A percentile compares a stretch with the other conserved stretches of the same genome.
phyloP scores from a whole-genome alignment of 345 rosid species.

The Bruguiera parviflora region DNA sequence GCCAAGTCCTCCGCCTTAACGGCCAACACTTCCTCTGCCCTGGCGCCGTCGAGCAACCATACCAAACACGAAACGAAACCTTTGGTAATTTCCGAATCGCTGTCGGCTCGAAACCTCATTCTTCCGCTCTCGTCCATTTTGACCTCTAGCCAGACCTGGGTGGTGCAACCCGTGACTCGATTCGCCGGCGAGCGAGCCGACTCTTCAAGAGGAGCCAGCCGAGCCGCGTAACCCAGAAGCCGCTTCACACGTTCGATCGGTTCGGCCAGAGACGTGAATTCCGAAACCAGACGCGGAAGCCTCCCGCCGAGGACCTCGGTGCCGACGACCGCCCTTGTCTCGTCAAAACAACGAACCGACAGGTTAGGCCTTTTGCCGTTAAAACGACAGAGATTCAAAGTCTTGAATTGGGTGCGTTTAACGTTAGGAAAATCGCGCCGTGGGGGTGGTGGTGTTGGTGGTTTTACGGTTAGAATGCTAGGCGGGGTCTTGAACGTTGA shows the following conservation, averaged over 20 bases:
- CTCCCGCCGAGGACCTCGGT: conserved; percentile 8
- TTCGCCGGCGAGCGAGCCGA: conserved; percentile 57
- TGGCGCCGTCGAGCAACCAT: conserved; percentile 73
- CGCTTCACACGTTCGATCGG: conserved; percentile 83
- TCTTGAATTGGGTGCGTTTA: background rate
- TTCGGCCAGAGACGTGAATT: conserved; percentile 54
- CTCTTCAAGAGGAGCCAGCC: conserved; percentile 58
- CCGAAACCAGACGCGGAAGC: conserved; percentile 47
- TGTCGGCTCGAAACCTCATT: conserved; percentile 69
- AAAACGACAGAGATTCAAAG: background rate
- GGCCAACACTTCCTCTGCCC: conserved; percentile 65
- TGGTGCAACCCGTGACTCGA: conserved; percentile 71
- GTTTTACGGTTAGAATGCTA: background rate
- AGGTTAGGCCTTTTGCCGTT: background rate
- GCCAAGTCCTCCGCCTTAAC: conserved; percentile 66
- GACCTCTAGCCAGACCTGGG: conserved; percentile 81
- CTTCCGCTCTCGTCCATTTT: conserved; percentile 50
- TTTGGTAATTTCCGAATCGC: conserved; percentile 86
- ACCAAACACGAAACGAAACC: conserved; percentile 75
- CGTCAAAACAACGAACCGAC: conserved; percentile 2
- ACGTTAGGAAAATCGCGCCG: background rate
- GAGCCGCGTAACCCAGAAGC: conserved; percentile 62
- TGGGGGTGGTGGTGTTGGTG: background rate
- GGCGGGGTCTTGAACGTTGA: conserved; percentile 6
- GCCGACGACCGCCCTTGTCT: background rate